Evolutionary conservation across 2,329 filamentous ascomycete genomes (phyloP), one percentile per base, ranked within the genome.

Genomic region (Allantophomopsis lycopodina): DNA sequence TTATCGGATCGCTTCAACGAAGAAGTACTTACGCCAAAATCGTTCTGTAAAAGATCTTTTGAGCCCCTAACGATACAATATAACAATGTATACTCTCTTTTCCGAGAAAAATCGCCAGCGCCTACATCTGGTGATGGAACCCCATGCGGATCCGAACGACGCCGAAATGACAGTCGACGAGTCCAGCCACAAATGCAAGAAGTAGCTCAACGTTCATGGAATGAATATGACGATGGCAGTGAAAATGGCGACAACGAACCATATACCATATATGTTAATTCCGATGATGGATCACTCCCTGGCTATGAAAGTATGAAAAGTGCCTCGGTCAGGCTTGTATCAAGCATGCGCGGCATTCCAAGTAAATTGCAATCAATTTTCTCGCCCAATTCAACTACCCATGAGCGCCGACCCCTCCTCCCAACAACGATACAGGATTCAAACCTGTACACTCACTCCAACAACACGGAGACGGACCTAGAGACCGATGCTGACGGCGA

Each of bases 171-270:
- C 3, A 28, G 23, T 28, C 23, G 11, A 10, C 35, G 37, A 32
- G 39, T 32, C 20, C 14, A 33, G 6, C 36, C 40, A 41, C 38
- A 40, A 14, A 20, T 39, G n/a, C 36, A 35, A 30, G 21, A 32
- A 35, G 32, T 17, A 40, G 37, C 32, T 16, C 50, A 52, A 41
- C 30, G 39, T 15, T 91, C 89, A 54, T 93, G 85, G 84, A 89
- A 84, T 57, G 85, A 93, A 56, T 91, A 89, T 56, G 85, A 93
- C 48, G 63, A 88, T 54, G 83, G 82, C 7, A 86, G 84, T 54
- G 82, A 87, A 40, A 56, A 48, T 10, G 62, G 60, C 10, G 75
- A 69, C 2, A 68, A 76, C 34, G 69, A 73, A 30, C 71, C 69
- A 21, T 91, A 86, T 56, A 69, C 75, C 35, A 78, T 91, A 48